Base-by-base conservation (phyloP, 2,329 filamentous ascomycete species). In the Pseudogymnoascus sp. region DNA sequence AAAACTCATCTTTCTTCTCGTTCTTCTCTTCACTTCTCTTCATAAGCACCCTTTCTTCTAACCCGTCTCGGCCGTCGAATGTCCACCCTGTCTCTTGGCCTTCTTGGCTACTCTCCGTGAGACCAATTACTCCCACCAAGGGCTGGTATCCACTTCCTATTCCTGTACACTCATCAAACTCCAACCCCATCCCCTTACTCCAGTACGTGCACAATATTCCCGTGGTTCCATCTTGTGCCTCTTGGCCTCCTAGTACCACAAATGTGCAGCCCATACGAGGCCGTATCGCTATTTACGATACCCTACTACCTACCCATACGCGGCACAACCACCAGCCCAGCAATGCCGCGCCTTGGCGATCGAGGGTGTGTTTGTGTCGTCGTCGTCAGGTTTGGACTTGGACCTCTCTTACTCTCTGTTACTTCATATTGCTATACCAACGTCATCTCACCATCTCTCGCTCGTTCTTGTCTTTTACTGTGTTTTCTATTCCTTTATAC, bases 311-410 rank as follows among this genome's bases (percentile, higher is more conserved):
- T 54, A 54, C 11, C 31, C 48, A 31, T 16, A 31, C 48, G 25
- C 51, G 10, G 51, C 51, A 34, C 51, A 19, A 14, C 28, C 10
- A 34, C 28, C 51, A 57, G 28, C 25, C 51, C 51, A 57, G 51
- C 51, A 57, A 57, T 57, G 51, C 51, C 51, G 51, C 51, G 51
- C 51, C 51, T 57, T 57, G 51, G 51, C 51, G 28, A 57, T 57
- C 2, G 51, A 34, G 51, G 0, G 48, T 54, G 48, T 57, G 51
- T 14, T 34, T 57, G 51, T 14, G 6, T 31, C 25, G 48, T 34
- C 10, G 28, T 57, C 51, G 6, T 16, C 51, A 57, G 51, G 28
- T 34, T 57, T 57, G 51, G 48, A 54, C 25, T 31, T 54, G 11
- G 10, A 8, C 16, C 51, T 57, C 51, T 57, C 51, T 19, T 36